A percentile compares a stretch with the other conserved stretches of the same genome.
These are phyloP conservation scores for Alternaria atra DNA, from an alignment of 2,329 filamentous ascomycete genomes.

Conservation along the genomic window DNA sequence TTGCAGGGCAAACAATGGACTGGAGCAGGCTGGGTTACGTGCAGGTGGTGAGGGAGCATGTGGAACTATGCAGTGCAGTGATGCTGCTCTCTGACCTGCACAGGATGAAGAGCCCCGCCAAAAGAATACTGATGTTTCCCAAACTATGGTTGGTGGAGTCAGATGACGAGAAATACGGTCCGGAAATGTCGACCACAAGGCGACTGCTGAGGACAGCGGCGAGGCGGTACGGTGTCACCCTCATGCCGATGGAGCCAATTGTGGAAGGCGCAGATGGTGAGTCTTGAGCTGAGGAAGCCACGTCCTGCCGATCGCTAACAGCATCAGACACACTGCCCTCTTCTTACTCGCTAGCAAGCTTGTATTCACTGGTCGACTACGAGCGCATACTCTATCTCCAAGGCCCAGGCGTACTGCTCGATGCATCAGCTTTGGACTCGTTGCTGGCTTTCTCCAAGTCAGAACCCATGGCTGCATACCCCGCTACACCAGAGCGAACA, in stretches of 20 bases:
- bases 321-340: constrained; percentile 40
- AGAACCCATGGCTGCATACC: constrained; percentile 47
- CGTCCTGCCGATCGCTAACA: constrained; percentile 10
- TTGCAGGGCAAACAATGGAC: constrained; percentile 50
- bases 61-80: constrained; percentile 59
- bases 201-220: constrained; percentile 57
- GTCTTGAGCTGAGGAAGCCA: background rate
- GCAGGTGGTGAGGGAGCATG: constrained; percentile 57
- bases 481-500: constrained; percentile 40
- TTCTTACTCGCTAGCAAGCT: constrained; percentile 56
- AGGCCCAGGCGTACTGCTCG: constrained; percentile 56
- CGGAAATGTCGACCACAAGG: constrained; percentile 55
- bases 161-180: constrained; percentile 51
- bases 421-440: constrained; percentile 58
- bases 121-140: constrained; percentile 58
- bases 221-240: constrained; percentile 55
- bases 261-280: constrained; percentile 47
- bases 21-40: constrained; percentile 59
- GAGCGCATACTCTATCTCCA: constrained; percentile 57
- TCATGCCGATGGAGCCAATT: constrained; percentile 55
- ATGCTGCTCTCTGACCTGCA: constrained; percentile 60
- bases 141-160: constrained; percentile 45
- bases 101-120: constrained; percentile 56
- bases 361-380: constrained; percentile 56
- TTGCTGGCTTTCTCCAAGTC: constrained; percentile 53